Base-by-base conservation (phyloP, 208 protist genomes). In the Trypanosoma congolense region DNA sequence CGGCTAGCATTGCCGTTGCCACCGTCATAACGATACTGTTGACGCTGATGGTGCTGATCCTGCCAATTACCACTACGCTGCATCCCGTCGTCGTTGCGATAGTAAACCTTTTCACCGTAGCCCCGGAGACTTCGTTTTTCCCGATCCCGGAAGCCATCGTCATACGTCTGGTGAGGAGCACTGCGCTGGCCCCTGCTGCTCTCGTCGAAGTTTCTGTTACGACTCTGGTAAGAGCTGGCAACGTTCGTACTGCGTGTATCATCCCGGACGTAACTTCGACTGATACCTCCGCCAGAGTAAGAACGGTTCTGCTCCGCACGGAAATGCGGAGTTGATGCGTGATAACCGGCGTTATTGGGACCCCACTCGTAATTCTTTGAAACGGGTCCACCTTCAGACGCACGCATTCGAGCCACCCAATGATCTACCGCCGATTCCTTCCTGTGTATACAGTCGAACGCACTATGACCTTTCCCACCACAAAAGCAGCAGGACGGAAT, bases 401-500 rank as follows among this genome's bases (percentile, higher is more conserved):
- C 36, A 3, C 29, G 14, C 29, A 28, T 12, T 18, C 75, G 71
- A 31, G 56, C 61, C 50, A 77, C 68, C 49, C 77, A 89, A 40
- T 61, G 54, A 57, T 92, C 84, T 1, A 75, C 65, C 21, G 72
- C 57, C 1, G 49, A 47, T 22, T 66, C 52, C 29, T 73, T 70
- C 16, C 78, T 76, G 24, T 70, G 50, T 16, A 25, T 36, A 61
- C 84, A 92, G 45, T 86, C 73, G 50, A 77, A 89, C 2, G 73
- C 75, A 12, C 62, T 83, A 63, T 92, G 84, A 1, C 84, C 84
- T 2, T 42, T 56, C 33, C 65, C 72, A 5, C 69, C 80, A 57
- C 84, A 92, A 55, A 68, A 85, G 48, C 73, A 76, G 61, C 84
- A 92, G 2, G 61, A 70, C n/a, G 59, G 10, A 24, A 35, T 45